Conservation (phyloP, 352 stramenopile species). For the Phytophthora capsici region DNA sequence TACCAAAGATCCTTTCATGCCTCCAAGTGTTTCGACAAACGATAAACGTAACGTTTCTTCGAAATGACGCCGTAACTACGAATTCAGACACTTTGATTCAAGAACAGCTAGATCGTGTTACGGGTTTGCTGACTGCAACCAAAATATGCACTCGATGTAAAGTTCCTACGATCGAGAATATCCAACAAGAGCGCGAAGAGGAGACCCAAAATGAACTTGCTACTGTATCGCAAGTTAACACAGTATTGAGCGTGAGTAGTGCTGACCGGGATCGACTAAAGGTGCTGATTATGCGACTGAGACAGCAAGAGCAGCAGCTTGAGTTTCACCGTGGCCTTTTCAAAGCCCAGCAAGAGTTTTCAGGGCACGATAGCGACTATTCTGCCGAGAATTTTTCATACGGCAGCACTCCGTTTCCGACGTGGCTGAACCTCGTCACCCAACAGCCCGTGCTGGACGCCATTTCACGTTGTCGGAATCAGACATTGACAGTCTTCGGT, state of each 20-base stretch:
- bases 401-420: constrained; percentile 57
- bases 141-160: constrained; percentile 13
- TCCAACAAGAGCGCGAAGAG: constrained; percentile 13
- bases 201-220: constrained; percentile 19
- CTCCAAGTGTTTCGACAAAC: constrained; percentile 31
- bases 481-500: constrained; percentile 48
- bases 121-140: constrained; percentile 8
- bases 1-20: constrained; percentile 28
- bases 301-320: constrained; percentile 40
- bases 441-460: constrained; percentile 16
- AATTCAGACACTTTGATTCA: constrained; percentile 1
- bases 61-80: background rate
- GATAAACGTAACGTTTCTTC: constrained; percentile 26
- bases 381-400: constrained; percentile 61
- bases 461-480: constrained; percentile 4
- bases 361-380: constrained; percentile 29
- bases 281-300: constrained; percentile 30
- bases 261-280: constrained; percentile 8
- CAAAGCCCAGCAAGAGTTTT: constrained; percentile 29
- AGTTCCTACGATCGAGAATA: constrained; percentile 21
- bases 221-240: constrained; percentile 19
- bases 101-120: constrained; percentile 20
- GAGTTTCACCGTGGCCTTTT: constrained; percentile 41
- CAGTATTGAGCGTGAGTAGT: constrained; percentile 3
- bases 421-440: constrained; percentile 47